These are phyloP conservation scores for Rhodotorula sp. DNA, from an alignment of 1,284 basidiomycete species.

Conservation along the genomic window DNA sequence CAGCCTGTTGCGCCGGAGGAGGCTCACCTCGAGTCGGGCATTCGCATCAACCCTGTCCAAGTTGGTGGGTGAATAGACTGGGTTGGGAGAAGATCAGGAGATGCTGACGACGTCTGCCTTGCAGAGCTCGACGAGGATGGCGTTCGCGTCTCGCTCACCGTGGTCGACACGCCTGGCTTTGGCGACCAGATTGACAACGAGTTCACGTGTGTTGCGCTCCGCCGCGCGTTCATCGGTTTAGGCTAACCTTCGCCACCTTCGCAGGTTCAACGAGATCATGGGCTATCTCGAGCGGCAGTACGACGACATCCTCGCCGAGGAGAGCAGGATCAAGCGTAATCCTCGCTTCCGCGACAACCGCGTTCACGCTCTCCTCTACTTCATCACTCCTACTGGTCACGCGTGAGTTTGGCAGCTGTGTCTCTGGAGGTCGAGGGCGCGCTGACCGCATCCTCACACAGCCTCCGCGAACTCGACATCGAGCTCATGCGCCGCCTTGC, in stretches of 20 bases:
- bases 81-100: too few species aligned
- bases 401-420: constrained; percentile 54
- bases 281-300: constrained; percentile 98
- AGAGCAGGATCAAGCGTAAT: constrained; percentile 99
- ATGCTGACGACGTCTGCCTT: background rate
- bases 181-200: constrained; percentile 99
- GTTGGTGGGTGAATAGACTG: constrained; percentile 65
- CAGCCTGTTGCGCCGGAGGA: constrained; percentile 78
- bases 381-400: constrained; percentile 91
- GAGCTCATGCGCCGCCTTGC: constrained; percentile 96
- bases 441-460: constrained; percentile 48
- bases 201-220: constrained; percentile 69
- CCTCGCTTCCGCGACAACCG: constrained; percentile 98
- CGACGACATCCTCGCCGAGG: constrained; percentile 97
- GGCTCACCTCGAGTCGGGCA: constrained; percentile 92
- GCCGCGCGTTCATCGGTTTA: background rate
- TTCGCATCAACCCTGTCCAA: constrained; percentile 92
- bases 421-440: background rate
- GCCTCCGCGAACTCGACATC: constrained; percentile 97
- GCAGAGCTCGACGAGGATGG: constrained; percentile 97
- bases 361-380: constrained; percentile 90
- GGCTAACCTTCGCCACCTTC: background rate
- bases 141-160: constrained; percentile 93
- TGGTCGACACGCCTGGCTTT: constrained; percentile 98
- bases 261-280: constrained; percentile 91